These are phyloP conservation scores for Sugiyamaella japonica DNA, from an alignment of 1,139 yeast genomes.

Conservation along the genomic window DNA sequence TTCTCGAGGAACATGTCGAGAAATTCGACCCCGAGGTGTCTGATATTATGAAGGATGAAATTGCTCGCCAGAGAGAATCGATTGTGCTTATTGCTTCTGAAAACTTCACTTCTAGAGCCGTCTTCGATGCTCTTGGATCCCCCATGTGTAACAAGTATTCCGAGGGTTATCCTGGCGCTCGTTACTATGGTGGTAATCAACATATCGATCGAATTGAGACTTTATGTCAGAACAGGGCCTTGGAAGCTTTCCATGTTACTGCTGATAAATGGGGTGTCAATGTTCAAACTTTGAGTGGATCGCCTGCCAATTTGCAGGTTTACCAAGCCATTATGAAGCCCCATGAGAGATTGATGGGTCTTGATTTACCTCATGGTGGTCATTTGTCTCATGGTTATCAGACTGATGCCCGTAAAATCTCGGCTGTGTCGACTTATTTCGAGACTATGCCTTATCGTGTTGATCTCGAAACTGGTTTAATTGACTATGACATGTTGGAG, in stretches of 20 bases:
- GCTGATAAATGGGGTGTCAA: conserved; percentile 92
- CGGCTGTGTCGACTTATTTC: conserved; percentile 88
- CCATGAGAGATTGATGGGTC: conserved; percentile 94
- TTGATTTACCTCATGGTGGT: conserved; percentile 96
- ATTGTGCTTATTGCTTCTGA: conserved; percentile 92
- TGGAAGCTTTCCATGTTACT: conserved; percentile 75
- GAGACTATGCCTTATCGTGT: conserved; percentile 97
- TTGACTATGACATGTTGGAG: conserved; percentile 87
- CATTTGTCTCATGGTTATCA: conserved; percentile 97
- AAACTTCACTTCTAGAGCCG: conserved; percentile 92
- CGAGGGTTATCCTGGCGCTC: conserved; percentile 98
- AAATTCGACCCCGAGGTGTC: conserved; percentile 87
- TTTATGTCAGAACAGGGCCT: conserved; percentile 88
- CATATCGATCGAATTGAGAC: conserved; percentile 88
- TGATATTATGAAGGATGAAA: conserved; percentile 68
- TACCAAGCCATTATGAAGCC: conserved; percentile 89
- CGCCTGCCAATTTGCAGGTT: conserved; percentile 93
- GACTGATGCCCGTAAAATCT: conserved; percentile 82
- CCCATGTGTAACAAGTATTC: conserved; percentile 98
- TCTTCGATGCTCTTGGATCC: conserved; percentile 89
- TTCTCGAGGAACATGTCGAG: conserved; percentile 37
- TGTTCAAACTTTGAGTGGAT: conserved; percentile 91
- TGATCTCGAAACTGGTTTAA: conserved; percentile 78
- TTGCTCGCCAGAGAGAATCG: conserved; percentile 81
- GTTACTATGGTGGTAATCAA: conserved; percentile 97